Evolutionary conservation across 208 protist species (phyloP).

Genomic region (Endotrypanum monterogeii): DNA sequence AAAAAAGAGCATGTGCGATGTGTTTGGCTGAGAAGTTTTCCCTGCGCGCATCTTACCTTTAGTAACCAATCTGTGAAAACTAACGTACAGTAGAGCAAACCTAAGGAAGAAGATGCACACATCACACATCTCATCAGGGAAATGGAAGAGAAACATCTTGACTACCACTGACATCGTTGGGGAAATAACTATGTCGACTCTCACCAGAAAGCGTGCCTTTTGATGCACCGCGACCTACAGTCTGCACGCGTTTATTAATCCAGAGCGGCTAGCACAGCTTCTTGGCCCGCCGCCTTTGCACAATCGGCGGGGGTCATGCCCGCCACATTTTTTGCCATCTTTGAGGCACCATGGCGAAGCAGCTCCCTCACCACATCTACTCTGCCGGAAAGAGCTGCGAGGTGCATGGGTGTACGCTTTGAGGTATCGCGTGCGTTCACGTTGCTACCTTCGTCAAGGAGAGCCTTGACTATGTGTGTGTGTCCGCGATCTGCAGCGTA

Average conservation of each 20-base stretch:
- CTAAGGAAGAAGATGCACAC: neutral
- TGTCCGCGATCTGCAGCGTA: conserved; percentile 84
- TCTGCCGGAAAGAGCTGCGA: conserved; percentile 63
- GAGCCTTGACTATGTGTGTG: conserved; percentile 27
- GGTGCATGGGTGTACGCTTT: conserved; percentile 79
- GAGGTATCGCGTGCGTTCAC: conserved; percentile 63
- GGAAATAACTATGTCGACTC: neutral
- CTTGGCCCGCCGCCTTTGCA: conserved; percentile 42
- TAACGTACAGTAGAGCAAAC: neutral
- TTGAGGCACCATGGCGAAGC: conserved; percentile 47
- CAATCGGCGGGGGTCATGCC: conserved; percentile 62
- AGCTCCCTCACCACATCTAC: conserved; percentile 40
- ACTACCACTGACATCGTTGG: neutral
- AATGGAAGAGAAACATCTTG: neutral
- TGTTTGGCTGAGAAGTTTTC: neutral
- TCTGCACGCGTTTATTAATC: neutral
- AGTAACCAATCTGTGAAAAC: neutral
- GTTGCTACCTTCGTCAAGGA: conserved; percentile 74
- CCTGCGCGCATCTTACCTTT: neutral
- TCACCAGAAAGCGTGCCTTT: neutral
- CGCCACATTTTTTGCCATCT: conserved; percentile 59
- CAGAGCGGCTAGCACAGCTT: conserved; percentile 26
- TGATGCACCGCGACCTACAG: too few relatives aligned
- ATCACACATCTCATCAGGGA: neutral
- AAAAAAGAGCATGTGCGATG: neutral